phyloP scores from a whole-genome alignment of 2,329 filamentous ascomycete species.

The Pleochaeta shiraiana region DNA sequence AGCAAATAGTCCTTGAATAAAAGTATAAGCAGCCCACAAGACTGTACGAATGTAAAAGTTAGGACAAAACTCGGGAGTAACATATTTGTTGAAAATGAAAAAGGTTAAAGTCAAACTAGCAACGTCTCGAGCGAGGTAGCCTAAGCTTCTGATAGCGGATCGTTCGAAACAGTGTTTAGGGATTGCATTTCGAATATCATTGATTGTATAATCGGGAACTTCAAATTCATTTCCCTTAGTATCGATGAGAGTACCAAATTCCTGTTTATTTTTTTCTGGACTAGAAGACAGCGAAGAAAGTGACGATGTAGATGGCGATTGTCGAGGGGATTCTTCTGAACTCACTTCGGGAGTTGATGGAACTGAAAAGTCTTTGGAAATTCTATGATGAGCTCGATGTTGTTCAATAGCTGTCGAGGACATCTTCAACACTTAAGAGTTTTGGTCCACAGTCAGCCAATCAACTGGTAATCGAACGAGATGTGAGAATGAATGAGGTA shows the following conservation, averaged over 20 bases:
- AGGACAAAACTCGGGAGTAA: slow-evolving; percentile 67
- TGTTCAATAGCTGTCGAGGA: slow-evolving; percentile 16
- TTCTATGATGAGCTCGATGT: slow-evolving; percentile 12
- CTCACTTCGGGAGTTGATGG: slow-evolving; percentile 35
- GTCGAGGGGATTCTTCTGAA: slow-evolving; percentile 35
- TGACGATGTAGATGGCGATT: slow-evolving; percentile 64
- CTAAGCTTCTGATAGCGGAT: slow-evolving; percentile 50
- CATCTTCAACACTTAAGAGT: slow-evolving; percentile 10
- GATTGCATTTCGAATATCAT: slow-evolving; percentile 91
- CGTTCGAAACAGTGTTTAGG: slow-evolving; percentile 94
- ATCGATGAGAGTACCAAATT: slow-evolving; percentile 53
- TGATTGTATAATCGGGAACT: slow-evolving; percentile 90
- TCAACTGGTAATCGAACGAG: too few relatives aligned
- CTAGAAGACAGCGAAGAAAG: slow-evolving; percentile 68
- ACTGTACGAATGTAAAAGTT: slow-evolving; percentile 41
- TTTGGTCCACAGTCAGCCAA: too few relatives aligned
- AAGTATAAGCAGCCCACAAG: slow-evolving; percentile 40
- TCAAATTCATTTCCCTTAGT: slow-evolving; percentile 91
- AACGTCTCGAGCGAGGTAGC: slow-evolving; percentile 71
- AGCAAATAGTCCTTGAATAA: slow-evolving; percentile 78
- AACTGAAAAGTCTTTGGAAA: slow-evolving; percentile 16
- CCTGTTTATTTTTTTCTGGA: slow-evolving; percentile 23
- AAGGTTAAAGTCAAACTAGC: slow-evolving; percentile 53
- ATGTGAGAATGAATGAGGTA: too few relatives aligned
- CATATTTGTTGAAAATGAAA: slow-evolving; percentile 70